Conservation (phyloP, 169 alveolate species). For the Eimeria praecox region DNA sequence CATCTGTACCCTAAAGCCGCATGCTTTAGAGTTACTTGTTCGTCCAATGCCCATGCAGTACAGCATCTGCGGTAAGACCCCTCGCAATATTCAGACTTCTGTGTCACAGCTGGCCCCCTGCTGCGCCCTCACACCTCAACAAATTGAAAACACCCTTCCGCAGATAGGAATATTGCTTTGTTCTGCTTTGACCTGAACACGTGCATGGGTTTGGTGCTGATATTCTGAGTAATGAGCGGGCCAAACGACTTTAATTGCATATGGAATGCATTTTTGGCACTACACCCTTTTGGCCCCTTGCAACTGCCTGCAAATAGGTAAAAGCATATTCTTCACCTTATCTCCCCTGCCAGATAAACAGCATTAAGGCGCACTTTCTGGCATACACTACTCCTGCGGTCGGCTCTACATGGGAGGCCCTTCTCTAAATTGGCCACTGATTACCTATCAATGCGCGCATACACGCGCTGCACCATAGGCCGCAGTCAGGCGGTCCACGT, state of each 20-base stretch:
- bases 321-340: neutral
- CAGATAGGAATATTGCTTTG: too few relatives aligned
- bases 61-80: too few relatives aligned
- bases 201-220: neutral
- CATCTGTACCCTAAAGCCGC: neutral
- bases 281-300: neutral
- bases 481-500: neutral
- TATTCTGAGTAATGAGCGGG: neutral
- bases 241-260: neutral
- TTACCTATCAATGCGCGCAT: neutral
- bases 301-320: neutral
- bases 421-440: neutral
- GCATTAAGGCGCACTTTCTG: neutral
- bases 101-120: neutral
- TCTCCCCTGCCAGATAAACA: neutral
- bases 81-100: neutral
- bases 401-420: neutral
- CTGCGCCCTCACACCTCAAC: neutral
- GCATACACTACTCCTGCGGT: neutral
- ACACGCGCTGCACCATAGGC: neutral
- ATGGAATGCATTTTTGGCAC: neutral
- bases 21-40: neutral
- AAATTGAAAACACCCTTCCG: too few relatives aligned
- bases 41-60: neutral
- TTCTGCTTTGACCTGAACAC: too few relatives aligned